Conservation (phyloP, 805 yeast species). For the Wickerhamomyces silvicola region DNA sequence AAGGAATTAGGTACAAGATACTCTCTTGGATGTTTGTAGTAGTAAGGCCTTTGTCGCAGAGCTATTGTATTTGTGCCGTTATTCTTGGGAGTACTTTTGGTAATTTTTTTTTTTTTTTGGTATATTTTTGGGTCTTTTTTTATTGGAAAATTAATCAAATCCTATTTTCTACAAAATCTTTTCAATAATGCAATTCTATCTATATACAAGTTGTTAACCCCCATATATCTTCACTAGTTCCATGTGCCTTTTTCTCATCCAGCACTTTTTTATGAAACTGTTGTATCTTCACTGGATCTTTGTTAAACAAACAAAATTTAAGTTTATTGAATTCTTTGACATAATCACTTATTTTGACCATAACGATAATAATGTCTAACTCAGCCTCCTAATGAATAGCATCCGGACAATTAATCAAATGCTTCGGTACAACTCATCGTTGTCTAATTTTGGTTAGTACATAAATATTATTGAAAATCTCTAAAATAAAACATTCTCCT, state of each 20-base stretch:
- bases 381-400: conserved; percentile 91
- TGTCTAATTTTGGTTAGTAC: conserved; percentile 18
- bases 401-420: conserved; percentile 77
- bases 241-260: conserved; percentile 54
- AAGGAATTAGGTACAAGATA: too few species aligned
- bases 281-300: conserved; percentile 57
- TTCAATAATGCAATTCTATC: background rate
- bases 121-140: too few species aligned
- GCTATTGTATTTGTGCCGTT: too few species aligned
- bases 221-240: conserved; percentile 88
- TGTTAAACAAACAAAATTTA: conserved; percentile 69
- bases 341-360: conserved; percentile 73
- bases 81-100: too few species aligned
- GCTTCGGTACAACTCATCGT: conserved; percentile 77
- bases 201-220: conserved; percentile 23
- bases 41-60: too few species aligned
- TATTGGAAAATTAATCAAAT: too few species aligned
- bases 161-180: too few species aligned
- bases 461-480: background rate
- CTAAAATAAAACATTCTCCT: background rate
- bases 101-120: too few species aligned
- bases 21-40: too few species aligned
- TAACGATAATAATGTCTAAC: conserved; percentile 75
- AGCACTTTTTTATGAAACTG: conserved; percentile 62
- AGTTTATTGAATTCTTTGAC: conserved; percentile 63